Percentiles rank a stretch among this genome's conserved stretches.
Evolutionary conservation across 805 yeast species (phyloP).

Genomic region (Komagataella mondaviorum): DNA sequence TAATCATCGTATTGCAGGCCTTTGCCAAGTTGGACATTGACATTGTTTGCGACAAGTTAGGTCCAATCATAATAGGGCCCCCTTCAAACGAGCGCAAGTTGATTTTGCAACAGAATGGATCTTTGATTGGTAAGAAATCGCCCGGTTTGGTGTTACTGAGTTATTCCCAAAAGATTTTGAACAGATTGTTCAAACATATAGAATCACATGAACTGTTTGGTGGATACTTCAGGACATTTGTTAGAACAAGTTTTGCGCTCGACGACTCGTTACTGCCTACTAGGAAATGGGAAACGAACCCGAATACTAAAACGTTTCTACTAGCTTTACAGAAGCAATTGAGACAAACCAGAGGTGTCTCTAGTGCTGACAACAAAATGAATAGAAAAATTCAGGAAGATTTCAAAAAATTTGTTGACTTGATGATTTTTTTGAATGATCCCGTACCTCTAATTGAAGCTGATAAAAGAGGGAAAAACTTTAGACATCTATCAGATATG

Average conservation of each 20-base stretch:
- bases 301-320: background rate
- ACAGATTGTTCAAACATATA: background rate
- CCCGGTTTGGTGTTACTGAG: background rate
- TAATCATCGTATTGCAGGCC: background rate
- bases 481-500: background rate
- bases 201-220: background rate
- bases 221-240: background rate
- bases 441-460: background rate
- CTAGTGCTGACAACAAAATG: background rate
- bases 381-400: background rate
- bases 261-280: background rate
- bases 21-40: background rate
- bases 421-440: background rate
- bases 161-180: background rate
- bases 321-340: background rate
- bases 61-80: background rate
- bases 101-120: background rate
- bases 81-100: background rate
- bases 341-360: background rate
- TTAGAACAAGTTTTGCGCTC: background rate
- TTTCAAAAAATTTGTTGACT: background rate
- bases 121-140: background rate
- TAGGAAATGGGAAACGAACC: background rate
- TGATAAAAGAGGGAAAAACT: background rate
- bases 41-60: background rate